These are phyloP conservation scores for Aspergillus saccharolyticus DNA, from an alignment of 495 filamentous ascomycete genomes.

Conservation along the genomic window DNA sequence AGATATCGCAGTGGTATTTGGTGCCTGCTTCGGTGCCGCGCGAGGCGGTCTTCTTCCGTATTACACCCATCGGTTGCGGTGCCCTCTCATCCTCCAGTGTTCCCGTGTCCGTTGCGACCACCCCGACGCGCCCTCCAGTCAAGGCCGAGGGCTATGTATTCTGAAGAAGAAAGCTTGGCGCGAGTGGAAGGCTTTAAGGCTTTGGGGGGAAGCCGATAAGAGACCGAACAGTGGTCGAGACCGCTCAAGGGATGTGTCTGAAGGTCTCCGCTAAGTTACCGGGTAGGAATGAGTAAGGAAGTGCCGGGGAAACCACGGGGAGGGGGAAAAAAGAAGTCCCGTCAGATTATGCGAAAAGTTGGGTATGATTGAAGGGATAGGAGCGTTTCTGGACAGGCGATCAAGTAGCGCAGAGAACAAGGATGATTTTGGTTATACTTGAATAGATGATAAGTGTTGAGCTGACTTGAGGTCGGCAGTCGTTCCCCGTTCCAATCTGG, in stretches of 20 bases:
- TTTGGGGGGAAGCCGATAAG: conserved; percentile 11
- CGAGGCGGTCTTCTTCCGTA: conserved; percentile 89
- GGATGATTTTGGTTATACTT: not conserved
- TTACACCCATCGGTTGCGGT: conserved; percentile 73
- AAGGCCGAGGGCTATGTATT: conserved; percentile 25
- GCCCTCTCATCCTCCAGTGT: conserved; percentile 40
- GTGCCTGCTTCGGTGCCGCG: conserved; percentile 87
- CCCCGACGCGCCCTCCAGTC: conserved; percentile 28
- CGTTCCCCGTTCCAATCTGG: not conserved
- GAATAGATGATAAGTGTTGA: not conserved
- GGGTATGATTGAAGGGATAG: not conserved
- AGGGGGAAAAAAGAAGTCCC: not conserved
- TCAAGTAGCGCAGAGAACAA: not conserved
- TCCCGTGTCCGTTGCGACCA: conserved; percentile 33
- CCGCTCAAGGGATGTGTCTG: conserved; percentile 13
- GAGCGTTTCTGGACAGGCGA: not conserved
- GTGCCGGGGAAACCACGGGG: conserved; percentile 2
- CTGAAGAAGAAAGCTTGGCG: conserved; percentile 5
- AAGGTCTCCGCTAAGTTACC: conserved; percentile 12
- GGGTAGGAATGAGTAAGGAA: not conserved
- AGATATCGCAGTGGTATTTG: conserved; percentile 94
- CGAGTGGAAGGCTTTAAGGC: conserved; percentile 2
- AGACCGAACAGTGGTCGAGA: not conserved
- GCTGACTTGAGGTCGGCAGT: conserved; percentile 7
- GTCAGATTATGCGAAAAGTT: not conserved